phyloP scores from a whole-genome alignment of 805 yeast genomes.

The Saccharomycopsis sp. region DNA sequence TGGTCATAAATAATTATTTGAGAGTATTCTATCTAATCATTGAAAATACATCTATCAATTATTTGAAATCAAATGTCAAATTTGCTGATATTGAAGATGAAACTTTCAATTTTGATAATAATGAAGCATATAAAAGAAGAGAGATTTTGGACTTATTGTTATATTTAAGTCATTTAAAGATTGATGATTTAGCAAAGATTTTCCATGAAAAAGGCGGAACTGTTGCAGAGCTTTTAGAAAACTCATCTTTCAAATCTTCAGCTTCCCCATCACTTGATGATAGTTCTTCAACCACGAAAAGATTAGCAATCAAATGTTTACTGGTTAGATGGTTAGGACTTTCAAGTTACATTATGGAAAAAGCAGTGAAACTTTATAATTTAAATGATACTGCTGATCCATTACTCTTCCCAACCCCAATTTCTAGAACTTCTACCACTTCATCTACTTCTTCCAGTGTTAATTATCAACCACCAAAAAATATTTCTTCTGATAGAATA shows the following conservation, averaged over 20 bases:
- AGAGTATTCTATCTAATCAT: conserved; percentile 43
- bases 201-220: conserved; percentile 4
- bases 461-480: neutral
- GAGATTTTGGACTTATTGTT: conserved; percentile 15
- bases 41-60: conserved; percentile 33
- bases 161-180: conserved; percentile 13
- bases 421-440: conserved; percentile 13
- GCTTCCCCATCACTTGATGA: neutral
- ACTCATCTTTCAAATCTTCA: no score
- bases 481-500: conserved; percentile 11
- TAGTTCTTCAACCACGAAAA: conserved; percentile 3
- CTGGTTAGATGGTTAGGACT: conserved; percentile 13
- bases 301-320: conserved; percentile 16
- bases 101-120: conserved; percentile 5
- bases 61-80: conserved; percentile 6
- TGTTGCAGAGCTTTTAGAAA: conserved; percentile 1
- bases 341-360: conserved; percentile 11
- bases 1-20: conserved; percentile 36
- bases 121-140: conserved; percentile 12
- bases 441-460: conserved; percentile 10
- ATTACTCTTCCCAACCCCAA: neutral
- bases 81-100: neutral
- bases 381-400: neutral
- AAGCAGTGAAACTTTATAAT: neutral
- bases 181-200: conserved; percentile 7